Conservation (phyloP, 495 filamentous ascomycete genomes). For the Tetracladium setigerum region DNA sequence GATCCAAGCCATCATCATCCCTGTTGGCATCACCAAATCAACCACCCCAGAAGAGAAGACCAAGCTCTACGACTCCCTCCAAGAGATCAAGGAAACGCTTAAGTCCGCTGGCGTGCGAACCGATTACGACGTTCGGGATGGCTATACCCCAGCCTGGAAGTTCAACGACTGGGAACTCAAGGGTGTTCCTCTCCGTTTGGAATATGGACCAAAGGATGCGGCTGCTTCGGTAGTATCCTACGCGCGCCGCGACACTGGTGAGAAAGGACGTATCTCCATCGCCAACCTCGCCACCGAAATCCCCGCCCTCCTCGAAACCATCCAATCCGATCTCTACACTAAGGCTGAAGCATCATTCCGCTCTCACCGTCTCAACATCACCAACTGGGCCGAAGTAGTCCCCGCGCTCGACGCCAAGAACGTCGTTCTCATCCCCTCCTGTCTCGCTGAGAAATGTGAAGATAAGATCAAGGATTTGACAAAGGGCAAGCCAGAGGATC, state of each 20-base stretch:
- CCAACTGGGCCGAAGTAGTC: conserved; percentile 81
- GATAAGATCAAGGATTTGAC: conserved; percentile 89
- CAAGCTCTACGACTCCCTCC: conserved; percentile 62
- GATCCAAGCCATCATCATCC: conserved; percentile 77
- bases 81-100: conserved; percentile 56
- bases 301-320: conserved; percentile 74
- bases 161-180: conserved; percentile 97
- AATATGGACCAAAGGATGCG: conserved; percentile 90
- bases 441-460: conserved; percentile 74
- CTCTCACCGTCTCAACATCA: conserved; percentile 70
- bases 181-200: conserved; percentile 86
- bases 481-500: conserved; percentile 59
- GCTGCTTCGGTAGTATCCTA: conserved; percentile 75
- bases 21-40: conserved; percentile 89
- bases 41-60: conserved; percentile 67
- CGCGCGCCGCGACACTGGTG: conserved; percentile 82
- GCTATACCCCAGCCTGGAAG: conserved; percentile 90
- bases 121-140: conserved; percentile 71
- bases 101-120: conserved; percentile 59
- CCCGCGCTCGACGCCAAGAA: conserved; percentile 88
- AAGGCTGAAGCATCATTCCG: conserved; percentile 72
- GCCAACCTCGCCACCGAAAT: conserved; percentile 61
- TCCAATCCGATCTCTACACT: conserved; percentile 79
- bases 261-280: conserved; percentile 66
- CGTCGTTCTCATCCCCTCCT: conserved; percentile 80